phyloP scores from a whole-genome alignment of 1,139 yeast species.

The Arxiozyma telluris region DNA sequence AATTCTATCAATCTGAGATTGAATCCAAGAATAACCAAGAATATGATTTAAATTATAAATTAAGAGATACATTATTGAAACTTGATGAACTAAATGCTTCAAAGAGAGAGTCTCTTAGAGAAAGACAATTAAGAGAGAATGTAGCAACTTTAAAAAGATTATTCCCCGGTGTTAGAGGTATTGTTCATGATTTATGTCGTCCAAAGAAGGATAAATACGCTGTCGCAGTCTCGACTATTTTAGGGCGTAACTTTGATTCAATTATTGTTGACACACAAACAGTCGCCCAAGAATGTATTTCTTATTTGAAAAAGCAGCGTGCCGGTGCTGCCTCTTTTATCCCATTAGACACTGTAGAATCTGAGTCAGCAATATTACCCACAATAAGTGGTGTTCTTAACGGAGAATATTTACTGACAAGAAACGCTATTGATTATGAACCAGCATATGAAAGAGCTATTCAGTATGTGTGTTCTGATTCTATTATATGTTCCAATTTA shows the following conservation, averaged over 20 bases:
- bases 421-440: conserved; percentile 69
- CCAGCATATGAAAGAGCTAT: conserved; percentile 67
- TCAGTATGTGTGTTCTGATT: conserved; percentile 69
- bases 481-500: conserved; percentile 71
- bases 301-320: conserved; percentile 75
- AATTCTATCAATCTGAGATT: conserved; percentile 26
- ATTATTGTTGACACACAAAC: conserved; percentile 70
- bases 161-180: conserved; percentile 76
- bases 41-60: conserved; percentile 44
- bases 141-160: conserved; percentile 57
- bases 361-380: conserved; percentile 36
- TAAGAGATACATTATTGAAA: conserved; percentile 52
- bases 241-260: conserved; percentile 76
- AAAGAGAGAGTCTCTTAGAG: conserved; percentile 67
- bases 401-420: conserved; percentile 32
- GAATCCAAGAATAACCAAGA: conserved; percentile 36
- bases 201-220: conserved; percentile 74
- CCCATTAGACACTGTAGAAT: conserved; percentile 76
- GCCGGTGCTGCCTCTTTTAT: conserved; percentile 80
- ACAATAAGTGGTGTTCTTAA: conserved; percentile 10
- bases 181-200: conserved; percentile 68
- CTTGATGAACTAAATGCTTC: conserved; percentile 67
- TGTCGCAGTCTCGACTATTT: conserved; percentile 64
- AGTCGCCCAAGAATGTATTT: conserved; percentile 77
- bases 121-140: conserved; percentile 61